Evolutionary conservation across 1,284 basidiomycete species (phyloP).

Genomic region (Fomitiporia mediterranea): DNA sequence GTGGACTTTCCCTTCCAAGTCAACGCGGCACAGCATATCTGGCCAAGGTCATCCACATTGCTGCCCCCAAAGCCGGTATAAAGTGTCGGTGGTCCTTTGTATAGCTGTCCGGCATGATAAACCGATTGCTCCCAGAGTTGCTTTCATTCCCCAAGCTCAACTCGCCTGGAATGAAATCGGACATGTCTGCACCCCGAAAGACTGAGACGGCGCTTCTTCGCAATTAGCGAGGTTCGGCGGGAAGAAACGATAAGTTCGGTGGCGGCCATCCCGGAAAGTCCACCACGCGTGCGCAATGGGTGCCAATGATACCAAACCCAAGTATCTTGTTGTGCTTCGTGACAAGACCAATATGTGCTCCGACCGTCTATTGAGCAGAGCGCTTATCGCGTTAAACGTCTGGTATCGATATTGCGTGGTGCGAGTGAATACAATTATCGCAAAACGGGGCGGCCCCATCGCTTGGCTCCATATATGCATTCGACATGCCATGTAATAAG

Average conservation of each 20-base stretch:
- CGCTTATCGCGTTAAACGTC: slow-evolving; percentile 65
- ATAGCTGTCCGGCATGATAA: slow-evolving; percentile 91
- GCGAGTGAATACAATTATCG: too few species aligned
- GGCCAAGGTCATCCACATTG: too few species aligned
- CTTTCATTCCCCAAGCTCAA: slow-evolving; percentile 77
- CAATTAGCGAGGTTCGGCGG: slow-evolving; percentile 62
- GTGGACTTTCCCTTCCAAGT: too few species aligned
- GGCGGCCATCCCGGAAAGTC: slow-evolving; percentile 6
- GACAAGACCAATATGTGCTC: slow-evolving; percentile 77
- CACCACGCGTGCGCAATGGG: slow-evolving; percentile 44
- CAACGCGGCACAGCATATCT: too few species aligned
- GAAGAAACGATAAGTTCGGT: slow-evolving; percentile 78
- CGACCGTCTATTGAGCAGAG: slow-evolving; percentile 72
- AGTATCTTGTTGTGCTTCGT: slow-evolving; percentile 83
- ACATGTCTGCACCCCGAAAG: slow-evolving; percentile 87
- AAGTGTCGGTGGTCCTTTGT: slow-evolving; percentile 99
- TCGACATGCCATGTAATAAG: slow-evolving; percentile 93
- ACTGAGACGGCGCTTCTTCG: slow-evolving; percentile 97
- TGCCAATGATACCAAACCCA: slow-evolving; percentile 98
- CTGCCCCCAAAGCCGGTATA: too few species aligned
- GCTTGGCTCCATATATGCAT: slow-evolving; percentile 23
- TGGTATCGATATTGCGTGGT: slow-evolving; percentile 91
- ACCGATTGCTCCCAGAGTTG: slow-evolving; percentile 69
- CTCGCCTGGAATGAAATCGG: slow-evolving; percentile 60
- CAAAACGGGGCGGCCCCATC: too few species aligned